Conservation (phyloP, 495 filamentous ascomycete species). For the Neurospora discreta region DNA sequence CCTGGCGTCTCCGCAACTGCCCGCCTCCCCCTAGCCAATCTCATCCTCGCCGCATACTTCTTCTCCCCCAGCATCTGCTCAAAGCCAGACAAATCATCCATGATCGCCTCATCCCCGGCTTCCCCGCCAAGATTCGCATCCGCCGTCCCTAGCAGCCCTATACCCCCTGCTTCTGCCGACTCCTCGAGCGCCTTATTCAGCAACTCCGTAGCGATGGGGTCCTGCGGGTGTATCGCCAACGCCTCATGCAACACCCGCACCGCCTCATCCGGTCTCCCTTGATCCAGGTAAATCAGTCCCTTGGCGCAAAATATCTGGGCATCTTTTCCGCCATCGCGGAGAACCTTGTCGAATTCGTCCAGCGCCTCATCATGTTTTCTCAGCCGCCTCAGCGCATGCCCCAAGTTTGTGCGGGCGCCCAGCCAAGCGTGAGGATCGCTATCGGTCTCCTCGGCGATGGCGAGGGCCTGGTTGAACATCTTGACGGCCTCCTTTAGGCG, state of each 20-base stretch:
- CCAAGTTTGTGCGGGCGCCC: slow-evolving; percentile 77
- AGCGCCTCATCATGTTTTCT: slow-evolving; percentile 62
- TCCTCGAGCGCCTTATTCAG: slow-evolving; percentile 64
- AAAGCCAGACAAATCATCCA: slow-evolving; percentile 26
- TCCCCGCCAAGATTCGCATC: background rate
- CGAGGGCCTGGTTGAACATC: slow-evolving; percentile 64
- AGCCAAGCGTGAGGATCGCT: slow-evolving; percentile 78
- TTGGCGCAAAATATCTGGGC: slow-evolving; percentile 61
- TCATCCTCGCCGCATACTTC: slow-evolving; percentile 15
- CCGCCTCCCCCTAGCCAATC: slow-evolving; percentile 8
- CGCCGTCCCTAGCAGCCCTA: slow-evolving; percentile 3
- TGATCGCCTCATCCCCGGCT: background rate
- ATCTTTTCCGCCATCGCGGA: slow-evolving; percentile 63
- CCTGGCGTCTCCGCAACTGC: background rate
- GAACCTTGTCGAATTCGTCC: slow-evolving; percentile 68
- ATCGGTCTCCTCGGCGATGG: slow-evolving; percentile 66
- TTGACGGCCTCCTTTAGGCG: slow-evolving; percentile 58
- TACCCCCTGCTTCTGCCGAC: slow-evolving; percentile 34
- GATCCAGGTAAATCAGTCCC: slow-evolving; percentile 62
- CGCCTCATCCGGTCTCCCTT: slow-evolving; percentile 53
- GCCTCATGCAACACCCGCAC: slow-evolving; percentile 62
- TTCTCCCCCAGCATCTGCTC: slow-evolving; percentile 20
- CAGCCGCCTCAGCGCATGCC: slow-evolving; percentile 69
- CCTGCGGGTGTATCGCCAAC: slow-evolving; percentile 55
- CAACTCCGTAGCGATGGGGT: slow-evolving; percentile 64